Conservation (phyloP, 2,329 filamentous ascomycete species). For the Neoascochyta sp. region DNA sequence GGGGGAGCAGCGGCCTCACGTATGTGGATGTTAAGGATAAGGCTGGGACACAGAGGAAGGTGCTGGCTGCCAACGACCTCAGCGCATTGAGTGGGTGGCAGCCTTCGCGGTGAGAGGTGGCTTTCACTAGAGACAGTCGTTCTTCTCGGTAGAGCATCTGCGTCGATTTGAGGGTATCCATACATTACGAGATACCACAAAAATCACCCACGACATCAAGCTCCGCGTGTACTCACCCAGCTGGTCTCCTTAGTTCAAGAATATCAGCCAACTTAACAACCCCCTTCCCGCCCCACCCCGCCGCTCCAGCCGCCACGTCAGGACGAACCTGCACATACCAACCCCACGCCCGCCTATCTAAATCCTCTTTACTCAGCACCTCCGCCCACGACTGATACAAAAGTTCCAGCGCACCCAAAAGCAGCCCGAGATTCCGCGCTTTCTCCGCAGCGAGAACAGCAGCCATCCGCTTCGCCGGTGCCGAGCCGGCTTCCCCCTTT, state of each 20-base stretch:
- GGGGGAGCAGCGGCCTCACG: too few relatives aligned
- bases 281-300: constrained; percentile 82
- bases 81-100: too few relatives aligned
- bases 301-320: constrained; percentile 67
- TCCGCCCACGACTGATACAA: constrained; percentile 70
- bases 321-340: constrained; percentile 80
- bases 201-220: too few relatives aligned
- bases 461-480: constrained; percentile 44
- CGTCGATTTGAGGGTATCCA: too few relatives aligned
- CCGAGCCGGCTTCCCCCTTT: constrained; percentile 21
- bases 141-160: too few relatives aligned
- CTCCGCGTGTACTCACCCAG: too few relatives aligned
- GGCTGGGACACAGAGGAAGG: too few relatives aligned
- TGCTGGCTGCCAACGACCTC: too few relatives aligned
- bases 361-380: constrained; percentile 60
- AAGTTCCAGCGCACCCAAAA: constrained; percentile 68
- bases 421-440: constrained; percentile 63
- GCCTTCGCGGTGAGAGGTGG: too few relatives aligned
- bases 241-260: constrained; percentile 23
- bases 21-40: too few relatives aligned
- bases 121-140: too few relatives aligned
- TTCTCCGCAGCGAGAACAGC: constrained; percentile 57
- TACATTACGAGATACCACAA: too few relatives aligned
- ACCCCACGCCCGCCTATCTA: constrained; percentile 72
- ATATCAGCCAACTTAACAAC: constrained; percentile 64